Evolutionary conservation across 495 filamentous ascomycete species (phyloP).

Genomic region (Podospora appendiculata): DNA sequence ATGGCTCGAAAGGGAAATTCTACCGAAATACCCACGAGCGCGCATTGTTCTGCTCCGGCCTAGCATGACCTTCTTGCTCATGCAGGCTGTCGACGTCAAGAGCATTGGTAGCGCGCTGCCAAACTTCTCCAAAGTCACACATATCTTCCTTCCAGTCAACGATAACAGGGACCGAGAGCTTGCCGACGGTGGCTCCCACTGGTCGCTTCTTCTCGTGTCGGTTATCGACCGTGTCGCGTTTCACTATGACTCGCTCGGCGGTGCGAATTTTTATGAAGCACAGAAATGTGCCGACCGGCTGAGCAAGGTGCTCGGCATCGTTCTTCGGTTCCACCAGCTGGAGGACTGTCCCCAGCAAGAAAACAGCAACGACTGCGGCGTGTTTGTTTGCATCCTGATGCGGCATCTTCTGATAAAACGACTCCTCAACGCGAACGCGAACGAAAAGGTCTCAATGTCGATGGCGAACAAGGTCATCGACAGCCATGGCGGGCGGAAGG

Average conservation of each 20-base stretch:
- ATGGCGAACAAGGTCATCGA: slow-evolving; percentile 75
- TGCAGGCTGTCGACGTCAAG: slow-evolving; percentile 69
- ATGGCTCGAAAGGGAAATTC: slow-evolving; percentile 83
- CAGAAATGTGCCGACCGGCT: slow-evolving; percentile 57
- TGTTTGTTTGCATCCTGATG: slow-evolving; percentile 94
- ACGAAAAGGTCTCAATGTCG: slow-evolving; percentile 87
- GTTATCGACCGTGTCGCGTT: slow-evolving; percentile 86
- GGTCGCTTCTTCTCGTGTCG: slow-evolving; percentile 87
- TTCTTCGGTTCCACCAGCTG: slow-evolving; percentile 65
- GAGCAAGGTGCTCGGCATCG: slow-evolving; percentile 55
- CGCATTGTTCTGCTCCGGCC: slow-evolving; percentile 89
- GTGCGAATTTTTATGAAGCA: slow-evolving; percentile 69
- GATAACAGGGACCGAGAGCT: slow-evolving; percentile 68
- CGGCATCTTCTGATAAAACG: slow-evolving; percentile 75
- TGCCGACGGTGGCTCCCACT: slow-evolving; percentile 87
- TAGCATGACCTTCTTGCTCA: slow-evolving; percentile 87
- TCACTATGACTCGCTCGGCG: slow-evolving; percentile 88
- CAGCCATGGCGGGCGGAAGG: slow-evolving; percentile 65
- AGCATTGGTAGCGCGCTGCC: slow-evolving; percentile 69
- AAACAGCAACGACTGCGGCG: slow-evolving; percentile 88
- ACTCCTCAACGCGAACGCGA: slow-evolving; percentile 65
- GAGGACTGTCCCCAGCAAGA: slow-evolving; percentile 85
- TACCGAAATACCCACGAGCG: slow-evolving; percentile 64
- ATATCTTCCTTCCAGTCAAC: slow-evolving; percentile 96
- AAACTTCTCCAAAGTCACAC: slow-evolving; percentile 72